A percentile compares a stretch with the other conserved stretches of the same genome.
Evolutionary conservation across 1,284 basidiomycete genomes (phyloP).

Genomic region (Fomitopsis betulina): DNA sequence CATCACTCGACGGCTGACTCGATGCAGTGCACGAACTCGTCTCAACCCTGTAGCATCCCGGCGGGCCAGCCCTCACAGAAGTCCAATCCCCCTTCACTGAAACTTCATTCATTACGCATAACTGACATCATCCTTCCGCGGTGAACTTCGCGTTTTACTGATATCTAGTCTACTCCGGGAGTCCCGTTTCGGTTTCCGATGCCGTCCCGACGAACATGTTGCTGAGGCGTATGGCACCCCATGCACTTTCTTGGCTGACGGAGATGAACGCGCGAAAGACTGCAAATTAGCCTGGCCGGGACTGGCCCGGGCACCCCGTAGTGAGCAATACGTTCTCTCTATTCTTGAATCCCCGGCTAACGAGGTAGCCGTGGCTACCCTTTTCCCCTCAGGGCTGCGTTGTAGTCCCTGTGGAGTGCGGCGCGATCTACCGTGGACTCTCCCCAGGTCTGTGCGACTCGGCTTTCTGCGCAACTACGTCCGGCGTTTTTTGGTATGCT

Average conservation of each 20-base stretch:
- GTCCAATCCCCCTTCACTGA: not conserved
- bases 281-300: not conserved
- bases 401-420: not conserved
- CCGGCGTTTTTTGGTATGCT: not conserved
- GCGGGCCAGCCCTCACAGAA: not conserved
- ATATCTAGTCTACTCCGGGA: not conserved
- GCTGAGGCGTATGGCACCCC: not conserved
- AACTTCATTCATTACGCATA: not conserved
- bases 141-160: not conserved
- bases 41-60: not conserved
- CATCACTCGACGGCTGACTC: not conserved
- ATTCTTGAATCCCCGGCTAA: not conserved
- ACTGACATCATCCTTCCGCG: not conserved
- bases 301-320: not conserved
- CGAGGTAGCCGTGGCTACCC: not conserved
- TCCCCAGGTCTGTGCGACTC: not conserved
- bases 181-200: not conserved
- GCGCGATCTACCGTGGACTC: not conserved
- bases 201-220: not conserved
- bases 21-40: not conserved
- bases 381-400: not conserved
- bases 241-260: not conserved
- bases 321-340: not conserved
- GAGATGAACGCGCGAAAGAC: constrained; percentile 1
- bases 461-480: not conserved